phyloP scores from a whole-genome alignment of 1,139 yeast species.

The Nakaseomyces nivariensis region DNA sequence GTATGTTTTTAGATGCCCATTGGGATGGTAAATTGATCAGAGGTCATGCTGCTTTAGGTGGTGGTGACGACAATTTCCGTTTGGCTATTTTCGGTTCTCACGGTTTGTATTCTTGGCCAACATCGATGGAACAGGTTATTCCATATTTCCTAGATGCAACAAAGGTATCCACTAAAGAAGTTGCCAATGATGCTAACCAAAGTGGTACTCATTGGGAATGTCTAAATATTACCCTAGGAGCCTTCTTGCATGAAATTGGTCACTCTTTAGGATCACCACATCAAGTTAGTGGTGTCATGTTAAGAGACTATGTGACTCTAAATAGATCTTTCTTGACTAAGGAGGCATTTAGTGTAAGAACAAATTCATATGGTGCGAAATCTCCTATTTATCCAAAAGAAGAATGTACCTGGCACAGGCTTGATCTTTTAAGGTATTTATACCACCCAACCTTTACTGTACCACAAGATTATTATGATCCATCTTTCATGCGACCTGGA shows the following conservation, averaged over 20 bases:
- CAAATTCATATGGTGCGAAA: slow-evolving; percentile 36
- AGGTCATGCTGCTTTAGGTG: slow-evolving; percentile 94
- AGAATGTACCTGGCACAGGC: slow-evolving; percentile 78
- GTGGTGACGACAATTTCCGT: slow-evolving; percentile 60
- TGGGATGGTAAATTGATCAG: slow-evolving; percentile 64
- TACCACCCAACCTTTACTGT: slow-evolving; percentile 71
- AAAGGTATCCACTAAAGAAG: slow-evolving; percentile 50
- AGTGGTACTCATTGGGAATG: slow-evolving; percentile 92
- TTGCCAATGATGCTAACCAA: slow-evolving; percentile 79
- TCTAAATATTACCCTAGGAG: slow-evolving; percentile 77
- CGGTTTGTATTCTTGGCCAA: slow-evolving; percentile 85
- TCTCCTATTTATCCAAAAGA: slow-evolving; percentile 49
- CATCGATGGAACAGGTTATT: slow-evolving; percentile 56
- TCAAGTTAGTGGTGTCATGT: slow-evolving; percentile 82
- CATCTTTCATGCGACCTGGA: slow-evolving; percentile 25
- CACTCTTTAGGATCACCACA: slow-evolving; percentile 89
- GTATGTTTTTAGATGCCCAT: slow-evolving; percentile 71
- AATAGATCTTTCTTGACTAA: slow-evolving; percentile 74
- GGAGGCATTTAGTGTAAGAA: slow-evolving; percentile 51
- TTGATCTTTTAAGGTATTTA: slow-evolving; percentile 68
- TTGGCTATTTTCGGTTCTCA: slow-evolving; percentile 93
- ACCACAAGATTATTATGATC: slow-evolving; percentile 47
- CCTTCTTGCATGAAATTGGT: slow-evolving; percentile 92
- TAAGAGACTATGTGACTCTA: slow-evolving; percentile 71
- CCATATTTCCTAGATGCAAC: slow-evolving; percentile 67